A percentile compares a stretch with the other conserved stretches of the same genome.
These are phyloP conservation scores for Heliamphora pulchella DNA, from an alignment of 179 eudicot genomes.

Conservation along the genomic window DNA sequence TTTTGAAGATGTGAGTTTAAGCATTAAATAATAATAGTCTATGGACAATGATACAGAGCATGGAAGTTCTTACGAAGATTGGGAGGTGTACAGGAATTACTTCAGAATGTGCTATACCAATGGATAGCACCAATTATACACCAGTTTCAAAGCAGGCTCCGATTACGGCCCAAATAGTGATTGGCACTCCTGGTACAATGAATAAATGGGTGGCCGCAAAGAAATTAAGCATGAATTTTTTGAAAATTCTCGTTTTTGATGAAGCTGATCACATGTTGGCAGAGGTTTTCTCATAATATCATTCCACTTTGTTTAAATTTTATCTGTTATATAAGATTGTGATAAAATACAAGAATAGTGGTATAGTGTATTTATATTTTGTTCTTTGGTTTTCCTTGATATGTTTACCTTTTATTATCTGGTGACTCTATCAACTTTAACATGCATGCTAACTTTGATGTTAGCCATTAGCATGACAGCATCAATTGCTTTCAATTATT, in stretches of 20 bases:
- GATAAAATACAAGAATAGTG: too few species aligned
- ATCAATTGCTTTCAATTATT: background rate
- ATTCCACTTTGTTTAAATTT: background rate
- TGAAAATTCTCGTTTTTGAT: slow-evolving; percentile 89
- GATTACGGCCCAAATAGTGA: slow-evolving; percentile 58
- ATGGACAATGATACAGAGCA: slow-evolving; percentile 41
- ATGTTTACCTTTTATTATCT: too few species aligned
- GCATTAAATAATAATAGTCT: background rate
- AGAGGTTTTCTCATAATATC: slow-evolving; percentile 42
- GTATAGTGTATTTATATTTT: too few species aligned
- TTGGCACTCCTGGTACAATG: slow-evolving; percentile 91
- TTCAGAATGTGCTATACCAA: slow-evolving; percentile 62
- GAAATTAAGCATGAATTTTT: slow-evolving; percentile 46
- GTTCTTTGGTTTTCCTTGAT: too few species aligned
- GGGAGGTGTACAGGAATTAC: slow-evolving; percentile 78
- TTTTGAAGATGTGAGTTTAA: background rate
- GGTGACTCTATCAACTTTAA: background rate
- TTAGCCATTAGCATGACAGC: background rate
- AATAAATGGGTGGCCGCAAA: slow-evolving; percentile 44
- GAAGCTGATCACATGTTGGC: slow-evolving; percentile 98
- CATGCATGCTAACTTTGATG: background rate
- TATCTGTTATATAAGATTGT: too few species aligned
- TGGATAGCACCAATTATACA: slow-evolving; percentile 36
- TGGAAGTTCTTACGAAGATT: slow-evolving; percentile 83
- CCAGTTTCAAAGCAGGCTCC: slow-evolving; percentile 49